These are phyloP conservation scores for Fraxinus sp. DNA, from an alignment of 305 asterid species.

Conservation along the genomic window DNA sequence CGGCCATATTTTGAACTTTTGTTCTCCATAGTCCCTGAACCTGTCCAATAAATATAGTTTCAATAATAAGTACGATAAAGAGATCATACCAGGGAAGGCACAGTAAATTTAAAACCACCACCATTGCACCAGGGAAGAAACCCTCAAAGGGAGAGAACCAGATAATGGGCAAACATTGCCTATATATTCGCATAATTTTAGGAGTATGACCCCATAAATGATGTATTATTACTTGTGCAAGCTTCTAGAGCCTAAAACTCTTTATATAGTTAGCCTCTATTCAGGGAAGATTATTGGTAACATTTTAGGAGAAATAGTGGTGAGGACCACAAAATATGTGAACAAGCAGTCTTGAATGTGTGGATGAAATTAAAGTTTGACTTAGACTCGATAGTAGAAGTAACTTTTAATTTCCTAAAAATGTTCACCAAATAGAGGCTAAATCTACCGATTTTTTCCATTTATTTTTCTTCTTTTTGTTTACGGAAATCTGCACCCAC, in stretches of 20 bases:
- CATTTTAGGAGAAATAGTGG: neutral
- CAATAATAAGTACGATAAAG: conserved; percentile 10
- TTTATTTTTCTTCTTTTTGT: neutral
- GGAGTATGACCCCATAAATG: neutral
- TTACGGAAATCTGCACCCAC: neutral
- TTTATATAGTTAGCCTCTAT: neutral
- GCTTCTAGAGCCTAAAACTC: neutral
- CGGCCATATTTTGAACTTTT: conserved; percentile 87
- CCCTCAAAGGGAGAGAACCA: neutral
- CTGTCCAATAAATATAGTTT: conserved; percentile 38
- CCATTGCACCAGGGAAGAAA: neutral
- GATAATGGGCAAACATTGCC: neutral
- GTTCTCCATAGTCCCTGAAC: conserved; percentile 93
- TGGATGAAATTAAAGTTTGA: no score
- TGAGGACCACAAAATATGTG: neutral
- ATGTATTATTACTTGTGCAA: neutral
- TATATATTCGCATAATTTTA: neutral
- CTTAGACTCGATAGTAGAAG: neutral
- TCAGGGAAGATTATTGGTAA: neutral
- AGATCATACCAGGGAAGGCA: conserved; percentile 1
- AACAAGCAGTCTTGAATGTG: neutral
- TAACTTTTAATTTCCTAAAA: neutral
- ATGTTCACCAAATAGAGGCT: neutral
- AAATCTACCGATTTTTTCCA: neutral
- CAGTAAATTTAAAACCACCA: neutral